Percentiles rank a stretch among this genome's conserved stretches.
phyloP scores from a whole-genome alignment of 805 yeast species.

The Kazachstania psychrophila region DNA sequence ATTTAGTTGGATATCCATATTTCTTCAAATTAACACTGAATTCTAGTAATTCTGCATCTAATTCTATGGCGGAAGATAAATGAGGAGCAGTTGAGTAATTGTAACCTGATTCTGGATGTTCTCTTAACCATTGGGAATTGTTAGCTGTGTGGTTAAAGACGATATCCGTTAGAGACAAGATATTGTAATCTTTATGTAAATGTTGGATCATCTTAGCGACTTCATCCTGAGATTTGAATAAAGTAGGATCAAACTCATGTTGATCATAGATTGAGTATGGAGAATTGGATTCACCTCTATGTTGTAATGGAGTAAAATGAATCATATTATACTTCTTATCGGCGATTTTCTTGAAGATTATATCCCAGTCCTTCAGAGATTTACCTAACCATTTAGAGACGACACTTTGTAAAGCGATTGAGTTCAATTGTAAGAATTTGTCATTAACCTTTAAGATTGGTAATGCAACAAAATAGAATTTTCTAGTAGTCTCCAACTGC shows the following conservation, averaged over 20 bases:
- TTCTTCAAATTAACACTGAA: slow-evolving; percentile 51
- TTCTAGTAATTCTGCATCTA: slow-evolving; percentile 59
- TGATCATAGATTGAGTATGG: slow-evolving; percentile 92
- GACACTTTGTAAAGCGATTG: slow-evolving; percentile 74
- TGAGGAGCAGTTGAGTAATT: slow-evolving; percentile 84
- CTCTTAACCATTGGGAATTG: slow-evolving; percentile 76
- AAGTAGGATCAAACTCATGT: slow-evolving; percentile 56
- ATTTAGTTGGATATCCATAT: slow-evolving; percentile 52
- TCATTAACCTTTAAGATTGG: slow-evolving; percentile 57
- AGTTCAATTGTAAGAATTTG: slow-evolving; percentile 57
- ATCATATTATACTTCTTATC: slow-evolving; percentile 87
- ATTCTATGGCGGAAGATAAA: slow-evolving; percentile 70
- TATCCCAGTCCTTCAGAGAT: slow-evolving; percentile 63
- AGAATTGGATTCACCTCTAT: slow-evolving; percentile 82
- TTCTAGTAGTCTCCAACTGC: slow-evolving; percentile 42
- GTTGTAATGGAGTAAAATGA: slow-evolving; percentile 89
- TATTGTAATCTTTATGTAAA: slow-evolving; percentile 45
- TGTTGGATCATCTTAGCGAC: slow-evolving; percentile 42
- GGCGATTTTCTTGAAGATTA: slow-evolving; percentile 49
- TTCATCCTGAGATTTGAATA: slow-evolving; percentile 49
- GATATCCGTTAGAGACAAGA: slow-evolving; percentile 79
- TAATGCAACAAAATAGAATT: slow-evolving; percentile 68
- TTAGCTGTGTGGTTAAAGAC: slow-evolving; percentile 94
- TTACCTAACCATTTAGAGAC: slow-evolving; percentile 89
- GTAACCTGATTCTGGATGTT: slow-evolving; percentile 88